Base-by-base conservation (phyloP, 202 grass and related monocot genomes). In the Sporobolus alterniflorus region DNA sequence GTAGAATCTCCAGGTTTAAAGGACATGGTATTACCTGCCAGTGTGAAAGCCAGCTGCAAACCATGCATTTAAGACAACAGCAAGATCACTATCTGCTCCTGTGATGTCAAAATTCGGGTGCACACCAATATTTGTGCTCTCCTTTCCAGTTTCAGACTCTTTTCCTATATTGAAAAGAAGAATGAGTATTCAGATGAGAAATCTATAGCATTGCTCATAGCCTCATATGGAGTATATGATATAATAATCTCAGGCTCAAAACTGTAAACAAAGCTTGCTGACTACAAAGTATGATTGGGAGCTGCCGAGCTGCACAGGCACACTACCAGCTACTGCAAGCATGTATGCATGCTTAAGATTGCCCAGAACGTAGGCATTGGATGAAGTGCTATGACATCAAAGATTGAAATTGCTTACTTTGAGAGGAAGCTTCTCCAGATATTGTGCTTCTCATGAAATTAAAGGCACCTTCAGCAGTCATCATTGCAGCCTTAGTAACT, bases 21-120 rank as follows among this genome's bases (percentile, higher is more conserved):
- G 9, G 74, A 84, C 25, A 46, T 52, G n/a, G 25, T 16, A 66
- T 91, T 91, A 91, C 95, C 95, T 97, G 84, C 89, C 81, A 71
- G 95, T 94, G 71, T 92, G 74, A 81, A 97, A 97, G 24, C 95
- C 95, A 81, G 95, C 92, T 43, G 88, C 88, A 89, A 89, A 97
- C 92, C 95, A 94, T 72, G 95, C 86, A 83, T 86, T 92, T 54
- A 97, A 80, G 78, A 97, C 86, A 72, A 62, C 77, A 64, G 87
- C 52, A 69, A 94, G 92, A 87, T 91, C 92, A 42, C 73, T 75
- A 79, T 91, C 84, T 54, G 41, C 76, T 59, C 78, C 50, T 46
- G 59, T 43, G 82, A 46, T 54, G 20, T 87, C 67, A 34, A 85
- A 86, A 70, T 80, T 83, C 8, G 54, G 79, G 25, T 50, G 34